Evolutionary conservation across 2,329 filamentous ascomycete species (phyloP), one percentile per base, ranked within the genome.

Genomic region (Sordariomycetes sp.): DNA sequence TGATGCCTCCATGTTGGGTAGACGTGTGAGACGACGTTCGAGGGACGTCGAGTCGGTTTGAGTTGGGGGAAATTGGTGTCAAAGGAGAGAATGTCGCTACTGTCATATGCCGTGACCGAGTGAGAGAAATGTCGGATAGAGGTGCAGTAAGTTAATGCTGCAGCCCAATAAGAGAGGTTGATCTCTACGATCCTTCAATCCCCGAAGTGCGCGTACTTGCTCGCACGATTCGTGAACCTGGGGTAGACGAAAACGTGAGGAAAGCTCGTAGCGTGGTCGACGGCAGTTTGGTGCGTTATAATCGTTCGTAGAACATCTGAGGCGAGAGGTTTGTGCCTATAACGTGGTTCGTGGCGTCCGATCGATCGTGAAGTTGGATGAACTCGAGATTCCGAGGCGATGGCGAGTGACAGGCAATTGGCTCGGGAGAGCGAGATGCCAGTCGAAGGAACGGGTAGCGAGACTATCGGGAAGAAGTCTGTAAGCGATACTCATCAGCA

Each of bases 1-100:
- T 29, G 90, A 95, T 44, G 84, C 81, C 63, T 94, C 87, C 86
- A 96, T 95, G 52, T 32, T 64, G 46, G n/a, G n/a, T n/a, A n/a
- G n/a, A n/a, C 31, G 31, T 27, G 12, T 27, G 6, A 15, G 12
- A 6, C 25, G 25, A 15, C 12, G 25, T 27, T 17, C 15, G 28
- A 40, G 36, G 44, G 35, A 42, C 41, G n/a, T 18, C 40, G 39
- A 32, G 34, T 42, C 41, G 31, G 34, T 32, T 41, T 38, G 34
- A 46, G 40, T 29, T 40, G 41, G 35, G 43, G 10, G 12, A 6
- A 15, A 35, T 36, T 40, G 30, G 36, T 33, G 37, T 20, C 35
- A 37, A 27, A 20, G 42, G 34, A 27, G 37, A 32, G 33, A 33
- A 42, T 37, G 44, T 31, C 43, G 42, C 42, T 51, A 43, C 41